Percentiles rank a stretch among this genome's conserved stretches.
Conservation (phyloP, 257 asterid genomes). For the Ajuga chamaepitys region DNA sequence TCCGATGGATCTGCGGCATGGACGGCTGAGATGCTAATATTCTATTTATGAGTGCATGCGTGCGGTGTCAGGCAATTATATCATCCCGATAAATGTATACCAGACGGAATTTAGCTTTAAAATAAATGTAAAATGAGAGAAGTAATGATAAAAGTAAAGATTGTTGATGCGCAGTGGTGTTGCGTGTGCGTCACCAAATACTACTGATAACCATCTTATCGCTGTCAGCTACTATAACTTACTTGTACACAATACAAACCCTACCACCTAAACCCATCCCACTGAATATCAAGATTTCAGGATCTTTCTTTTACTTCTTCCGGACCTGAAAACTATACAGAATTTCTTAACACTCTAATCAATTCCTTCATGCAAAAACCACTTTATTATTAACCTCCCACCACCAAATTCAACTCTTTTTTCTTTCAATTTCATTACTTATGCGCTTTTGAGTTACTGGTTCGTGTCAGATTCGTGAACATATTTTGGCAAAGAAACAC, state of each 20-base stretch:
- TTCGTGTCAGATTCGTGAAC: not conserved
- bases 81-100: slow-evolving; percentile 3
- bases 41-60: slow-evolving; percentile 23
- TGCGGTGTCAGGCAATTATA: slow-evolving; percentile 25
- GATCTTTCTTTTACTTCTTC: slow-evolving; percentile 36
- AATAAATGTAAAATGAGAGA: not conserved
- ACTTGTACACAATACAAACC: slow-evolving; percentile 20
- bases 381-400: not conserved
- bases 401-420: not conserved
- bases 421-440: not conserved
- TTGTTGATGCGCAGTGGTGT: slow-evolving; percentile 23
- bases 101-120: not conserved
- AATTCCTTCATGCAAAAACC: not conserved
- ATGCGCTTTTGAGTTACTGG: not conserved
- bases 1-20: not conserved
- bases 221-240: slow-evolving; percentile 17
- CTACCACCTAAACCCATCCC: not conserved
- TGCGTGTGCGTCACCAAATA: slow-evolving; percentile 59
- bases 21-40: slow-evolving; percentile 11
- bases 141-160: not conserved
- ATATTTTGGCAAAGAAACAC: not conserved
- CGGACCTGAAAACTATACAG: slow-evolving; percentile 38
- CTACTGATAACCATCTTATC: slow-evolving; percentile 62
- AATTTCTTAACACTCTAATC: not conserved
- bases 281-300: slow-evolving; percentile 49